phyloP scores from a whole-genome alignment of 73 alveolate genomes.

The Paraurostyla sp. region DNA sequence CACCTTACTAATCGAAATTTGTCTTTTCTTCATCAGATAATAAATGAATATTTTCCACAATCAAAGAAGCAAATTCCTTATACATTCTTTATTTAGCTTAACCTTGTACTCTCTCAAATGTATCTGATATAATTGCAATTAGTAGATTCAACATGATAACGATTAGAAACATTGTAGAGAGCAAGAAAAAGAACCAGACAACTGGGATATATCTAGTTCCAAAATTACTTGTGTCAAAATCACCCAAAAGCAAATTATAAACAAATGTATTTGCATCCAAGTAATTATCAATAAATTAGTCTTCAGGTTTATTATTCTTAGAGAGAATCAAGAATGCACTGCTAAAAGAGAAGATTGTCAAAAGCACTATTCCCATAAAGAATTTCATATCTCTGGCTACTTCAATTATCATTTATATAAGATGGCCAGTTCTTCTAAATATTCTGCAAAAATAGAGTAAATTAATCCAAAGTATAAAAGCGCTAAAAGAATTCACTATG shows the following conservation, averaged over 20 bases:
- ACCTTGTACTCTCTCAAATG: slow-evolving; percentile 47
- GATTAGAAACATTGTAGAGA: slow-evolving; percentile 28
- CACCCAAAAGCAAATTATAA: slow-evolving; percentile 40
- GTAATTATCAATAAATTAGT: neutral
- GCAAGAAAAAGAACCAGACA: slow-evolving; percentile 48
- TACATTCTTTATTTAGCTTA: neutral
- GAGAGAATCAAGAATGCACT: neutral
- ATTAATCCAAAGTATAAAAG: slow-evolving; percentile 27
- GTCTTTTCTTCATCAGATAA: neutral
- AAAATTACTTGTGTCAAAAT: slow-evolving; percentile 48
- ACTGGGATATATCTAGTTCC: neutral
- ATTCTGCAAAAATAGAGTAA: slow-evolving; percentile 49
- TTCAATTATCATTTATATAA: slow-evolving; percentile 64
- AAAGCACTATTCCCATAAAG: slow-evolving; percentile 28
- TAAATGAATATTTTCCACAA: slow-evolving; percentile 3
- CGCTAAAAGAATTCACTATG: neutral
- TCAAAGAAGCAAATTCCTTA: slow-evolving; percentile 6
- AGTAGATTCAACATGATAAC: slow-evolving; percentile 51
- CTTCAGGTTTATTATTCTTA: neutral
- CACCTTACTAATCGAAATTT: neutral
- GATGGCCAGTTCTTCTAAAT: slow-evolving; percentile 36
- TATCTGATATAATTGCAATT: slow-evolving; percentile 45
- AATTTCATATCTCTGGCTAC: slow-evolving; percentile 32
- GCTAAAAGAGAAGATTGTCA: slow-evolving; percentile 25
- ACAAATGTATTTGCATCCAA: slow-evolving; percentile 1